A percentile compares a stretch with the other conserved stretches of the same genome.
Evolutionary conservation across 148 eudicot genomes (phyloP).

Genomic region (Amaranthus palmeri): DNA sequence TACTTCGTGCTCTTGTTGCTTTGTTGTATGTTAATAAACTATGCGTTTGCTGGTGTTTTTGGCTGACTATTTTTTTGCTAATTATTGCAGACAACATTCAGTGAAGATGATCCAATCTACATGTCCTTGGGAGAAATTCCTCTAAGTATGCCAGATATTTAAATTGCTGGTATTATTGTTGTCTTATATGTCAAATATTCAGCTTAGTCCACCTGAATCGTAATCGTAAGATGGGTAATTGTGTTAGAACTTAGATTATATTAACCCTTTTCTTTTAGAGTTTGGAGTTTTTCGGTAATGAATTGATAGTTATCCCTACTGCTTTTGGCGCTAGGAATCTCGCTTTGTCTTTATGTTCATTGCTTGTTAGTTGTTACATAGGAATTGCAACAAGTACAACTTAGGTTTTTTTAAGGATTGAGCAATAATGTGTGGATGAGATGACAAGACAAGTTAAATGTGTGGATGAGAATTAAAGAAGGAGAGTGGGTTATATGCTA

Average conservation of each 20-base stretch:
- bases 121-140: constrained; percentile 95
- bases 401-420: too few species aligned
- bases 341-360: neutral
- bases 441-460: too few species aligned
- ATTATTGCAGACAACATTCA: constrained; percentile 68
- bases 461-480: too few species aligned
- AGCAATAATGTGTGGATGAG: too few species aligned
- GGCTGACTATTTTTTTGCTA: constrained; percentile 14
- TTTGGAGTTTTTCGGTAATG: neutral
- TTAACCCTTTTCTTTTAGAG: neutral
- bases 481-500: too few species aligned
- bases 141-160: constrained; percentile 71
- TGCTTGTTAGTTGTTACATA: too few species aligned
- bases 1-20: too few species aligned
- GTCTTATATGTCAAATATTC: constrained; percentile 25
- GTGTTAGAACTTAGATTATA: neutral
- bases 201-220: constrained; percentile 25
- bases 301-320: neutral
- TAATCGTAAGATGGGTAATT: neutral
- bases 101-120: constrained; percentile 82
- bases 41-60: neutral
- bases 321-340: neutral
- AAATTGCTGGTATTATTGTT: constrained; percentile 34
- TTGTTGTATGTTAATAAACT: too few species aligned
- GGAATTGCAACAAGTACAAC: too few species aligned